phyloP scores from a whole-genome alignment of 2,329 filamentous ascomycete genomes.

The Cordyceps tenuipes region DNA sequence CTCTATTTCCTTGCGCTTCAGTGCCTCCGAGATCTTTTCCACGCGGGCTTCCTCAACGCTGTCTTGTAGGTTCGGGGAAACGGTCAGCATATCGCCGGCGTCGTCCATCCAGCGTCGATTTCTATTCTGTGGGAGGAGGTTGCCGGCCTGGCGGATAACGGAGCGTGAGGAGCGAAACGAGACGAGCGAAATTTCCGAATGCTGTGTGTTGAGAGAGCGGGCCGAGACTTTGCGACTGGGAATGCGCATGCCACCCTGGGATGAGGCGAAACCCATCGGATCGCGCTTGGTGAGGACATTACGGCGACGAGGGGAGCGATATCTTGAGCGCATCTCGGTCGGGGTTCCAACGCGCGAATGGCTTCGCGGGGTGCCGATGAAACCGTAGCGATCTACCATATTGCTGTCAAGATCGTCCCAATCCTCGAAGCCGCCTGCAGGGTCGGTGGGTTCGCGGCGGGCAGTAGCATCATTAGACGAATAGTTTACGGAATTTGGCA shows the following conservation, averaged over 20 bases:
- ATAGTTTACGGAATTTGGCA: slow-evolving; percentile 35
- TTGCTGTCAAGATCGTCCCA: slow-evolving; percentile 56
- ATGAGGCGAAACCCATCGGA: slow-evolving; percentile 29
- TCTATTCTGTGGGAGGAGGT: slow-evolving; percentile 52
- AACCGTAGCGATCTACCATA: slow-evolving; percentile 61
- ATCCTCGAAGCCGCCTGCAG: slow-evolving; percentile 55
- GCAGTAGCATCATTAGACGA: slow-evolving; percentile 27
- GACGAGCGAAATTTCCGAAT: slow-evolving; percentile 41
- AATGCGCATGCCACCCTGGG: slow-evolving; percentile 31
- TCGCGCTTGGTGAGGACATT: slow-evolving; percentile 34
- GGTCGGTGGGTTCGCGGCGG: slow-evolving; percentile 34
- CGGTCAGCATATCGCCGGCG: slow-evolving; percentile 58
- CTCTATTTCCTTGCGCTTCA: slow-evolving; percentile 55
- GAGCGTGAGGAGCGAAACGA: slow-evolving; percentile 47
- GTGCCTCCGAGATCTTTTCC: slow-evolving; percentile 43
- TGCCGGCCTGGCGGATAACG: slow-evolving; percentile 48
- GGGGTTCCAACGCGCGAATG: slow-evolving; percentile 34
- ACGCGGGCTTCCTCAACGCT: slow-evolving; percentile 47
- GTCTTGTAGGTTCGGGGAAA: slow-evolving; percentile 48
- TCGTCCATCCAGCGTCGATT: slow-evolving; percentile 55
- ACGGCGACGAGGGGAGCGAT: slow-evolving; percentile 37
- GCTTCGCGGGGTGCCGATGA: slow-evolving; percentile 45
- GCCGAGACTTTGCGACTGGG: slow-evolving; percentile 49
- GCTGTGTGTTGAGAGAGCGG: slow-evolving; percentile 50
- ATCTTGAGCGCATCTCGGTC: slow-evolving; percentile 33